Conservation (phyloP, 345 rosid species). For the Bruguiera sexangula region DNA sequence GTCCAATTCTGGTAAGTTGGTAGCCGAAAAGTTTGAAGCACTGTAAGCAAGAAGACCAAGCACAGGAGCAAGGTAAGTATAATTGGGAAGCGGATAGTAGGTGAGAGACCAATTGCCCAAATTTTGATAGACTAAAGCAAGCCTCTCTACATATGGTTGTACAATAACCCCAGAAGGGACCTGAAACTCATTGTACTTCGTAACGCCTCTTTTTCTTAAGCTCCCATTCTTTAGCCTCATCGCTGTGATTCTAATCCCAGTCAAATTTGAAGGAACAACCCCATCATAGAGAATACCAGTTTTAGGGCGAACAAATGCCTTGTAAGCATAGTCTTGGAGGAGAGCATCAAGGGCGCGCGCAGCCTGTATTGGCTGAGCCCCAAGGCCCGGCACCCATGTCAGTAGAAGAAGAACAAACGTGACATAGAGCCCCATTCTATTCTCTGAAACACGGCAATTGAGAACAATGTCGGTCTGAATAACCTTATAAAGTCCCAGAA, state of each 20-base stretch:
- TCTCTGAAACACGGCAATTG: constrained; percentile 24
- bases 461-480: constrained; percentile 26
- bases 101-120: constrained; percentile 67
- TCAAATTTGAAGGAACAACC: constrained; percentile 56
- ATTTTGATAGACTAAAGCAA: constrained; percentile 84
- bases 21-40: constrained; percentile 63
- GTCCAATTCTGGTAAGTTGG: constrained; percentile 44
- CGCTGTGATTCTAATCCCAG: constrained; percentile 66
- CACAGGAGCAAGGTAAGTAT: constrained; percentile 65
- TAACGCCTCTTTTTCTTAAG: constrained; percentile 54
- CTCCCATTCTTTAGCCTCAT: constrained; percentile 91
- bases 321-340: constrained; percentile 81
- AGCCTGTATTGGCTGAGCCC: constrained; percentile 35
- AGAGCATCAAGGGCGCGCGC: constrained; percentile 65
- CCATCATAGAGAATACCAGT: constrained; percentile 69
- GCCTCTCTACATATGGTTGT: constrained; percentile 69
- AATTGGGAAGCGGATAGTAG: constrained; percentile 56
- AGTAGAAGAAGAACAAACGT: constrained; percentile 38
- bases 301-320: constrained; percentile 60
- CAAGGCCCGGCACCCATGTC: constrained; percentile 24
- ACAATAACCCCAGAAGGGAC: constrained; percentile 52
- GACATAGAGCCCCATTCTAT: constrained; percentile 62
- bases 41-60: constrained; percentile 80
- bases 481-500: neutral
- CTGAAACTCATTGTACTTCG: constrained; percentile 49